These are phyloP conservation scores for Adansonia digitata DNA, from an alignment of 345 rosid species.

Conservation along the genomic window DNA sequence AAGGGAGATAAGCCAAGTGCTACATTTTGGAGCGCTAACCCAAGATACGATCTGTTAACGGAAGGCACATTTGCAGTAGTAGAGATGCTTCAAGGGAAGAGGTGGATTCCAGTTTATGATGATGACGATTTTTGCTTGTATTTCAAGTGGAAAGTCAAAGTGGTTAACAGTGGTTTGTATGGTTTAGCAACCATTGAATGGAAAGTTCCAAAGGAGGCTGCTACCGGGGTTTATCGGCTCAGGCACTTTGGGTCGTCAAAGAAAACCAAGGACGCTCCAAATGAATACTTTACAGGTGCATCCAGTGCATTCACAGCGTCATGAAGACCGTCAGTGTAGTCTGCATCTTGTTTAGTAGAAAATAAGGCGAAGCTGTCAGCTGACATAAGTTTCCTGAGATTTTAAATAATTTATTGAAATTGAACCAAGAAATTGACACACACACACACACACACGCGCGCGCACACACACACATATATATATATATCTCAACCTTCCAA, in stretches of 20 bases:
- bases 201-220: slow-evolving; percentile 37
- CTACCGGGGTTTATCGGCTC: slow-evolving; percentile 37
- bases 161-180: slow-evolving; percentile 22
- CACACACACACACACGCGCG: too few relatives aligned
- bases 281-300: slow-evolving; percentile 42
- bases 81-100: slow-evolving; percentile 38
- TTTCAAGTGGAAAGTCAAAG: slow-evolving; percentile 35
- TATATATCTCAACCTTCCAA: not conserved
- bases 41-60: slow-evolving; percentile 49
- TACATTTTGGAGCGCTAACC: slow-evolving; percentile 53
- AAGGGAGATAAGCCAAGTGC: slow-evolving; percentile 39
- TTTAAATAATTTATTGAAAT: not conserved
- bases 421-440: not conserved
- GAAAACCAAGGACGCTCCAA: slow-evolving; percentile 26
- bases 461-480: not conserved
- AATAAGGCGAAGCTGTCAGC: slow-evolving; percentile 2
- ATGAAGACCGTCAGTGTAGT: not conserved
- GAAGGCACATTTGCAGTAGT: slow-evolving; percentile 54
- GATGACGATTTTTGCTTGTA: slow-evolving; percentile 53
- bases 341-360: slow-evolving; percentile 2
- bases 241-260: slow-evolving; percentile 51
- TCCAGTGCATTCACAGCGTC: slow-evolving; percentile 41
- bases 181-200: slow-evolving; percentile 45
- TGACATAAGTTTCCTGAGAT: not conserved
- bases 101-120: slow-evolving; percentile 45